Percentiles rank a stretch among this genome's conserved stretches.
phyloP scores from a whole-genome alignment of 208 protist genomes.

The Endotrypanum monterogeii region DNA sequence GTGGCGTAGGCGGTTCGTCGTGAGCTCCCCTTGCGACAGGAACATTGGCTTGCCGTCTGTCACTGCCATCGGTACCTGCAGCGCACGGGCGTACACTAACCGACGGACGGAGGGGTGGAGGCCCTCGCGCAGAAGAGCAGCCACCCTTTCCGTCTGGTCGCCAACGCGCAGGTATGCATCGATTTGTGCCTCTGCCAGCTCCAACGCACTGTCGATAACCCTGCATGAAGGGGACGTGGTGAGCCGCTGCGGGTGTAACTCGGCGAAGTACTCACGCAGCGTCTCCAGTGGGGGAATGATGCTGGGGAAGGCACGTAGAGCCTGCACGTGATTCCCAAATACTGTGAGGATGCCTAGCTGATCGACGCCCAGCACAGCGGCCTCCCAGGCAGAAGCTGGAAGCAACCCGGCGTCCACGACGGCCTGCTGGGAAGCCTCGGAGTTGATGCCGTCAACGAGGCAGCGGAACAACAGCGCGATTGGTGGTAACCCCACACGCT shows the following conservation, averaged over 20 bases:
- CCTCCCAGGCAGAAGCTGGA: slow-evolving; percentile 21
- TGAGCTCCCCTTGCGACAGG: slow-evolving; percentile 34
- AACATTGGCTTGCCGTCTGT: slow-evolving; percentile 68
- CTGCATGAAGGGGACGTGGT: slow-evolving; percentile 14
- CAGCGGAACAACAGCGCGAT: slow-evolving; percentile 56
- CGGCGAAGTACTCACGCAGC: slow-evolving; percentile 61
- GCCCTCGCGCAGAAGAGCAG: slow-evolving; percentile 44
- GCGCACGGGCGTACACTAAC: slow-evolving; percentile 78
- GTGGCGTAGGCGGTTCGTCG: slow-evolving; percentile 33
- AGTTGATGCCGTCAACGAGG: slow-evolving; percentile 71
- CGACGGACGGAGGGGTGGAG: slow-evolving; percentile 78
- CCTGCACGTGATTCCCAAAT: slow-evolving; percentile 67
- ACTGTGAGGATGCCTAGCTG: slow-evolving; percentile 57
- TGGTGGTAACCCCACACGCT: slow-evolving; percentile 42
- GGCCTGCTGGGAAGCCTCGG: slow-evolving; percentile 15
- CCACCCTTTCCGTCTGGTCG: slow-evolving; percentile 39
- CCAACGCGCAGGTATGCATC: slow-evolving; percentile 54
- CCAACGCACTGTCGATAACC: slow-evolving; percentile 43
- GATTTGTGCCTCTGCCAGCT: slow-evolving; percentile 55
- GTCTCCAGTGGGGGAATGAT: slow-evolving; percentile 51
- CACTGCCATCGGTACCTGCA: slow-evolving; percentile 63
- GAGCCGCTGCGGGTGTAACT: slow-evolving; percentile 46
- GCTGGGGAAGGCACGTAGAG: slow-evolving; percentile 42
- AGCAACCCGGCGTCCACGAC: slow-evolving; percentile 23
- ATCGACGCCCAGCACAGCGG: slow-evolving; percentile 51